These are phyloP conservation scores for Gillenia trifoliata DNA, from an alignment of 306 rosid species.

Conservation along the genomic window DNA sequence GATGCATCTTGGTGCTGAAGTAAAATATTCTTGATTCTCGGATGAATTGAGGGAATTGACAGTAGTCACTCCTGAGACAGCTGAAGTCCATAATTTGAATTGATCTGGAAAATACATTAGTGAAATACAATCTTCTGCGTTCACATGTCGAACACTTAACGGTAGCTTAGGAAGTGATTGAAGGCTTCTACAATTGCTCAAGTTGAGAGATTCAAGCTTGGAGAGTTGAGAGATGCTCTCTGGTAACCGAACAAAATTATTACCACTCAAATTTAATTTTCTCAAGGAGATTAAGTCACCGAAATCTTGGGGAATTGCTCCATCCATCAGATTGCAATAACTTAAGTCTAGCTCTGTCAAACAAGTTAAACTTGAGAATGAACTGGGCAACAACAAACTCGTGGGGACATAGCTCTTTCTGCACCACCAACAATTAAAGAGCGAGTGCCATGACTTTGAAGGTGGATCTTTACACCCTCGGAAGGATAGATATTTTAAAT, in stretches of 20 bases:
- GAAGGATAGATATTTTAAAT: conserved; percentile 7
- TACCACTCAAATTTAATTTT: conserved; percentile 8
- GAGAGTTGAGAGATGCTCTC: conserved; percentile 12
- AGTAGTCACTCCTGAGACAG: neutral
- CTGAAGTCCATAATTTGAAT: neutral
- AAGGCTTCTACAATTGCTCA: conserved; percentile 13
- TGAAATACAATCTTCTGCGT: conserved; percentile 6
- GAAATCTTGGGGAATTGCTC: conserved; percentile 11
- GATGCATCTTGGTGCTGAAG: neutral
- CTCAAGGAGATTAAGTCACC: conserved; percentile 8
- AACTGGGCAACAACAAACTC: conserved; percentile 1
- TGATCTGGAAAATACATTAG: neutral
- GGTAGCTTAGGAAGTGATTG: conserved; percentile 3
- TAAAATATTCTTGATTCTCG: neutral
- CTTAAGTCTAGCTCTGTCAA: conserved; percentile 13
- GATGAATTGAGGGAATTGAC: neutral
- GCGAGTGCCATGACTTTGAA: conserved; percentile 3
- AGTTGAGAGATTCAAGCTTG: conserved; percentile 7
- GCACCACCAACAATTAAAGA: neutral
- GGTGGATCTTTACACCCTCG: neutral
- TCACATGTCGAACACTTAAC: neutral
- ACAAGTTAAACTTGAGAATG: neutral
- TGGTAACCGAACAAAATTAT: conserved; percentile 8
- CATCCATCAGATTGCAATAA: conserved; percentile 17
- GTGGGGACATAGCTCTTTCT: neutral